Conservation (phyloP, 345 rosid species). For the Sapria himalayana region DNA sequence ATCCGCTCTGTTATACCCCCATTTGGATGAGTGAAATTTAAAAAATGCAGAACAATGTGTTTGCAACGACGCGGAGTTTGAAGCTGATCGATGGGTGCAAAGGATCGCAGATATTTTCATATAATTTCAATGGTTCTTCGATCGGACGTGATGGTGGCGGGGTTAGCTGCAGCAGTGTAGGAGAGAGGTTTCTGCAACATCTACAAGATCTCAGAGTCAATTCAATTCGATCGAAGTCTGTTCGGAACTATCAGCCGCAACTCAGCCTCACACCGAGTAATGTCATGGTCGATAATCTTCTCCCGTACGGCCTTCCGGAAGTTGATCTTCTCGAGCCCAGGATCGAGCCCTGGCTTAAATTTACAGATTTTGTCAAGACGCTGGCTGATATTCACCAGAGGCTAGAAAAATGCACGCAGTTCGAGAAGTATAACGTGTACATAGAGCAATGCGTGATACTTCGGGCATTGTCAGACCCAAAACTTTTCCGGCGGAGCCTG, state of each 20-base stretch:
- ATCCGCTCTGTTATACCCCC: too few relatives aligned
- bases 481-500: constrained; percentile 60
- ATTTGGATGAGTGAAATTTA: too few relatives aligned
- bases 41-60: constrained; percentile 65
- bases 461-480: constrained; percentile 49
- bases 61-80: constrained; percentile 74
- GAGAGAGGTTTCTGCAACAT: constrained; percentile 52
- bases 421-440: constrained; percentile 35
- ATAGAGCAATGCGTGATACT: constrained; percentile 60
- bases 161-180: constrained; percentile 19
- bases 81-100: constrained; percentile 69
- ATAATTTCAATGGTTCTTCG: constrained; percentile 23
- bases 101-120: constrained; percentile 44
- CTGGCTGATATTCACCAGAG: constrained; percentile 41
- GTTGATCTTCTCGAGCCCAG: constrained; percentile 59
- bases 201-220: constrained; percentile 50
- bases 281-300: constrained; percentile 23
- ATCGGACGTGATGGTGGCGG: constrained; percentile 8
- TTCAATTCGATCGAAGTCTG: constrained; percentile 35
- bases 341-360: constrained; percentile 47
- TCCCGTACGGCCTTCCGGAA: constrained; percentile 54
- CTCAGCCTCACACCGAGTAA: constrained; percentile 8
- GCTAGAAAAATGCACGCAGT: constrained; percentile 25
- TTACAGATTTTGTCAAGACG: constrained; percentile 39
- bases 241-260: constrained; percentile 15